phyloP scores from a whole-genome alignment of 352 stramenopile genomes.

The Phytophthora multivora region DNA sequence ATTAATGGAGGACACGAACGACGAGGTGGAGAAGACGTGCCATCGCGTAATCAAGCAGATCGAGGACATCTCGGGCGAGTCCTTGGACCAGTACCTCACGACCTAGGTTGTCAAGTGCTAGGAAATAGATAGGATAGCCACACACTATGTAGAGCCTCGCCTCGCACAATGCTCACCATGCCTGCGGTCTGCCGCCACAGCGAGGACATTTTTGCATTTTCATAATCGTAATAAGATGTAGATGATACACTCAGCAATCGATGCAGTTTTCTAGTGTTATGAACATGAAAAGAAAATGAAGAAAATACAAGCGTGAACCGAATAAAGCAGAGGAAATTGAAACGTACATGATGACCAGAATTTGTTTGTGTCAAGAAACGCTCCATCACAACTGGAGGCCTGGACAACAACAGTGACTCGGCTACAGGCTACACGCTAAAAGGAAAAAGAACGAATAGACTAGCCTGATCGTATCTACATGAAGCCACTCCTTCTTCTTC shows the following conservation, averaged over 20 bases:
- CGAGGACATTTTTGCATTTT: slow-evolving; percentile 33
- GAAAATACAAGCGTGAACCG: too few relatives aligned
- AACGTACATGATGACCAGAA: too few relatives aligned
- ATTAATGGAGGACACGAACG: slow-evolving; percentile 88
- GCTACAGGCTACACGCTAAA: too few relatives aligned
- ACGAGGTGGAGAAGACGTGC: slow-evolving; percentile 83
- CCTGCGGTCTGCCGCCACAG: slow-evolving; percentile 5
- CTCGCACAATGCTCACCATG: background rate
- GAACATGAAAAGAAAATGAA: too few relatives aligned
- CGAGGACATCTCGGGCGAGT: slow-evolving; percentile 90
- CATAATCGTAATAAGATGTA: slow-evolving; percentile 38
- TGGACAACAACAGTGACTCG: too few relatives aligned
- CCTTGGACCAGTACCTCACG: slow-evolving; percentile 88
- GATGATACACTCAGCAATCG: slow-evolving; percentile 16
- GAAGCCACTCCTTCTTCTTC: too few relatives aligned
- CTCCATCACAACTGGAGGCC: too few relatives aligned
- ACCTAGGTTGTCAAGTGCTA: slow-evolving; percentile 32
- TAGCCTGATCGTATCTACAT: too few relatives aligned
- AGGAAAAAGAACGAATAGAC: too few relatives aligned
- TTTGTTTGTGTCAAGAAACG: too few relatives aligned
- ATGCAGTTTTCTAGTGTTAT: too few relatives aligned
- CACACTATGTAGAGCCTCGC: slow-evolving; percentile 31
- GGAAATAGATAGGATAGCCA: slow-evolving; percentile 39
- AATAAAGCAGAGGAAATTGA: too few relatives aligned
- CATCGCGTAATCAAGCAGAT: slow-evolving; percentile 91